Conservation (phyloP, 2,329 filamentous ascomycete genomes). For the Xylariaceae sp. region DNA sequence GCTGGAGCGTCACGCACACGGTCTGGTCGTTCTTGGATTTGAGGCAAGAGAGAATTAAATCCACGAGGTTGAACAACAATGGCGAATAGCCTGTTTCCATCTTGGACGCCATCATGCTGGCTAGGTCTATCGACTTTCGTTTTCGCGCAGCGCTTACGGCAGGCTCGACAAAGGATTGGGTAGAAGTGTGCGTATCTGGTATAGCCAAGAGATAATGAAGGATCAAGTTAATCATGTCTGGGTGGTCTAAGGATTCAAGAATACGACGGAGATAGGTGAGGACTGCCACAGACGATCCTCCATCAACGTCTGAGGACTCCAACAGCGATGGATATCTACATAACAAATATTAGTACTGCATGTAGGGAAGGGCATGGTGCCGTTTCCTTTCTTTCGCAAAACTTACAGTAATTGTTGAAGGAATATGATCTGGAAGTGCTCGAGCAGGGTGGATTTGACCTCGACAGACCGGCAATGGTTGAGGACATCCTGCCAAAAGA, state of each 20-base stretch:
- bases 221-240: constrained; percentile 90
- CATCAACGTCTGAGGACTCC: constrained; percentile 95
- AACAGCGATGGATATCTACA: constrained; percentile 88
- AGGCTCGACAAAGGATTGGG: constrained; percentile 40
- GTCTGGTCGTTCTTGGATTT: constrained; percentile 84
- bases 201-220: constrained; percentile 87
- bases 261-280: constrained; percentile 89
- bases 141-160: constrained; percentile 67
- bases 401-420: constrained; percentile 85
- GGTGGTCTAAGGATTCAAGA: constrained; percentile 85
- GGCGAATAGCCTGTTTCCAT: constrained; percentile 73
- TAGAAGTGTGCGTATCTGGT: constrained; percentile 50
- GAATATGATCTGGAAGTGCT: constrained; percentile 97
- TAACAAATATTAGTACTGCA: constrained; percentile 12
- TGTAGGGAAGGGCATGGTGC: background rate
- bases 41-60: constrained; percentile 82
- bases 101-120: constrained; percentile 72
- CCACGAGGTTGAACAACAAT: constrained; percentile 86
- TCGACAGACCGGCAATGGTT: constrained; percentile 92
- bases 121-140: constrained; percentile 83
- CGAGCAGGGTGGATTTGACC: constrained; percentile 86
- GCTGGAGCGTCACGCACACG: constrained; percentile 79
- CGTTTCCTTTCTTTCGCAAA: too few relatives aligned
- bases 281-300: constrained; percentile 92
- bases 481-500: constrained; percentile 97